Conservation (phyloP, 1,284 basidiomycete genomes). For the Singerocomus rubriflavus region DNA sequence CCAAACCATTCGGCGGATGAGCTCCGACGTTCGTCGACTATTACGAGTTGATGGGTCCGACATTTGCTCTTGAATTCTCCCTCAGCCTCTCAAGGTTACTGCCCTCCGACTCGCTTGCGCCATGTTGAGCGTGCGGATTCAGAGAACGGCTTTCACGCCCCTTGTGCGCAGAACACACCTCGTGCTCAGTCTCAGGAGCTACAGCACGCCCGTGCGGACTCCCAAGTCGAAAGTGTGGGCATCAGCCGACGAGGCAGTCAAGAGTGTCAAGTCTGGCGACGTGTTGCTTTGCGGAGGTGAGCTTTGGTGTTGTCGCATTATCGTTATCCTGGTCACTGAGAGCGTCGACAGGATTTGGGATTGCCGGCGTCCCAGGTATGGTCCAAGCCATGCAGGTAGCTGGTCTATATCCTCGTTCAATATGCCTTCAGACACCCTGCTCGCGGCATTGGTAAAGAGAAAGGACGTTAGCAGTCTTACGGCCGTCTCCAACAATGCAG, state of each 20-base stretch:
- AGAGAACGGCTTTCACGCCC: slow-evolving; percentile 14
- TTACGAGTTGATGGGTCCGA: not conserved
- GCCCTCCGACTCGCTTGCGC: not conserved
- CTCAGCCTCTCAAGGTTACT: not conserved
- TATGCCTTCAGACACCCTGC: slow-evolving; percentile 66
- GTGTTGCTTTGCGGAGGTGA: slow-evolving; percentile 79
- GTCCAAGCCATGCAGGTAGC: not conserved
- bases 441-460: slow-evolving; percentile 74
- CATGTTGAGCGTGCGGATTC: slow-evolving; percentile 23
- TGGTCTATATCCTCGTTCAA: not conserved
- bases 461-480: slow-evolving; percentile 73
- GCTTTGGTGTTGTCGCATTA: slow-evolving; percentile 19
- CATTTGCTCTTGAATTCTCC: not conserved
- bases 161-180: slow-evolving; percentile 16
- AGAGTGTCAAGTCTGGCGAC: slow-evolving; percentile 78
- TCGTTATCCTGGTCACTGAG: slow-evolving; percentile 3
- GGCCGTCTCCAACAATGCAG: slow-evolving; percentile 90
- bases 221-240: slow-evolving; percentile 75
- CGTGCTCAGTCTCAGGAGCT: slow-evolving; percentile 17
- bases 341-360: slow-evolving; percentile 65
- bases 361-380: slow-evolving; percentile 71
- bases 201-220: slow-evolving; percentile 21
- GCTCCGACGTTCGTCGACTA: slow-evolving; percentile 11
- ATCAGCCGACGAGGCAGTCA: slow-evolving; percentile 77
- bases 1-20: slow-evolving; percentile 10